Evolutionary conservation across 306 rosid species (phyloP).

Genomic region (Vigna angularis): DNA sequence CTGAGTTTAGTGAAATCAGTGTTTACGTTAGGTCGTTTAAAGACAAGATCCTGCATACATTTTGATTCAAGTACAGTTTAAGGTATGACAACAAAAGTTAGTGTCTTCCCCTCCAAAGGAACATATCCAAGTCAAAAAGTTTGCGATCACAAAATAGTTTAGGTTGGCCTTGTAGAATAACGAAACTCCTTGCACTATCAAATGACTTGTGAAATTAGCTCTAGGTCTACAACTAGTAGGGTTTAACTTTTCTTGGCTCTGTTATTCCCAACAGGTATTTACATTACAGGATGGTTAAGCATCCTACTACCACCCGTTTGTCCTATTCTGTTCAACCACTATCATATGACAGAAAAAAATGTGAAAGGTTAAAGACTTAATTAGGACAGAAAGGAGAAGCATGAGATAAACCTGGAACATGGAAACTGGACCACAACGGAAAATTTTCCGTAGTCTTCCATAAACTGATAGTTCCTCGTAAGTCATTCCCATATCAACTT

Average conservation of each 20-base stretch:
- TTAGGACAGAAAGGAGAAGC: conserved; percentile 35
- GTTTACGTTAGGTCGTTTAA: not conserved
- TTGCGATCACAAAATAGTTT: not conserved
- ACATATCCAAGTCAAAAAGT: not conserved
- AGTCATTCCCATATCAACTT: conserved; percentile 99
- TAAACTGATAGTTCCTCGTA: conserved; percentile 92
- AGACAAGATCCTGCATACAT: not conserved
- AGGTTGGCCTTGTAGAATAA: conserved; percentile 5
- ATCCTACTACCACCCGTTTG: conserved; percentile 2
- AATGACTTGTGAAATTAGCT: conserved; percentile 33
- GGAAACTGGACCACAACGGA: conserved; percentile 91
- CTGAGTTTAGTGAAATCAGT: not conserved
- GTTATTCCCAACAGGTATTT: not conserved
- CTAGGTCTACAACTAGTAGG: not conserved
- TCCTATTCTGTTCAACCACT: conserved; percentile 1
- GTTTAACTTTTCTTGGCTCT: not conserved
- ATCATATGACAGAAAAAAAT: conserved; percentile 5
- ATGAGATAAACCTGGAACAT: conserved; percentile 79
- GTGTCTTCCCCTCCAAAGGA: not conserved
- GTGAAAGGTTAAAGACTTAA: conserved; percentile 10
- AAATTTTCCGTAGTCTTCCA: conserved; percentile 90
- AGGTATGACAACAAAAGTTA: not conserved
- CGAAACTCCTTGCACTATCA: conserved; percentile 10
- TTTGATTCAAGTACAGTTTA: not conserved
- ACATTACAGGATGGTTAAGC: not conserved